Evolutionary conservation across 1,139 yeast genomes (phyloP).

Genomic region (Yamadazyma membranifaciens): DNA sequence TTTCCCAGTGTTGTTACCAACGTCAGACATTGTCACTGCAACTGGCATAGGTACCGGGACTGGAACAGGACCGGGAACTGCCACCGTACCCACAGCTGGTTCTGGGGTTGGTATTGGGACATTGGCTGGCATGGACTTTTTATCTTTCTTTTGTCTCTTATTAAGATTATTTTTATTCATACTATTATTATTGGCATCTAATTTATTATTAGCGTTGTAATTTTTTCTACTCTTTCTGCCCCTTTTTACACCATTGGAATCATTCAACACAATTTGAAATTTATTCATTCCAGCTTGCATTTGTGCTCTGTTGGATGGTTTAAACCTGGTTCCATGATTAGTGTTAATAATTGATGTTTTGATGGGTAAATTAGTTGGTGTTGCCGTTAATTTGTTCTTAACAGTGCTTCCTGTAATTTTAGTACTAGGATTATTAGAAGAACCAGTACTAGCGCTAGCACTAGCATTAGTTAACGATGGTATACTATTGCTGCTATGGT

Average conservation of each 20-base stretch:
- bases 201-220: no score
- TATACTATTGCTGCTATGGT: not conserved
- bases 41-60: no score
- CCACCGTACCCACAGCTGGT: not conserved
- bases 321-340: slow-evolving; percentile 13
- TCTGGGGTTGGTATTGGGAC: not conserved
- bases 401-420: not conserved
- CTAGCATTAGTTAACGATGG: not conserved
- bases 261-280: slow-evolving; percentile 54
- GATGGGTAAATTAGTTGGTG: slow-evolving; percentile 10
- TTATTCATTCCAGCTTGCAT: slow-evolving; percentile 49
- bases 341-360: slow-evolving; percentile 8
- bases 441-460: no score
- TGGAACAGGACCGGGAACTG: no score
- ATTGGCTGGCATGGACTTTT: not conserved
- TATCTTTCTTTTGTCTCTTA: slow-evolving; percentile 11
- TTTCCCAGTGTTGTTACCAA: no score
- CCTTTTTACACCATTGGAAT: slow-evolving; percentile 43
- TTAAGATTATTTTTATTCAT: not conserved
- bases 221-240: slow-evolving; percentile 22
- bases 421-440: no score
- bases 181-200: no score
- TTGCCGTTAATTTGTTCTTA: slow-evolving; percentile 3
- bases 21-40: no score
- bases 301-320: slow-evolving; percentile 25